These are phyloP conservation scores for Penicillium riverlandense DNA, from an alignment of 495 filamentous ascomycete genomes.

Conservation along the genomic window DNA sequence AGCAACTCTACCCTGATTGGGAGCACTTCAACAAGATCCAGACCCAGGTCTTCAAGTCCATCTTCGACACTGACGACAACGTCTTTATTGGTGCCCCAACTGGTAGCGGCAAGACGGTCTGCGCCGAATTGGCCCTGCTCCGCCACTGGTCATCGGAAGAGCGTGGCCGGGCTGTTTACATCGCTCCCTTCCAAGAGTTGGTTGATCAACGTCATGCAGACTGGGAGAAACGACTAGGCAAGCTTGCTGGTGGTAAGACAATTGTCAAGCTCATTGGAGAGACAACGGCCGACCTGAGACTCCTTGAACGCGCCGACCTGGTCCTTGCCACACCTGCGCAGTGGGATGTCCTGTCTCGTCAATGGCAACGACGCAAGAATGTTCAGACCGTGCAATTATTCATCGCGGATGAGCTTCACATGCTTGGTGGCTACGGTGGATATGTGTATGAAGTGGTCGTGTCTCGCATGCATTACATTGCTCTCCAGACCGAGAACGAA, in stretches of 20 bases:
- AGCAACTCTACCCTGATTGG: constrained; percentile 76
- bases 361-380: constrained; percentile 94
- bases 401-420: constrained; percentile 92
- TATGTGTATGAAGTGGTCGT: constrained; percentile 94
- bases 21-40: constrained; percentile 94
- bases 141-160: constrained; percentile 73
- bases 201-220: constrained; percentile 73
- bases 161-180: constrained; percentile 77
- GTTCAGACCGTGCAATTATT: constrained; percentile 86
- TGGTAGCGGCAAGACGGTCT: constrained; percentile 93
- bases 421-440: constrained; percentile 84
- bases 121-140: constrained; percentile 87
- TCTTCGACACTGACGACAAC: constrained; percentile 85
- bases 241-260: constrained; percentile 76
- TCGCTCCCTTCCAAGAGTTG: constrained; percentile 93
- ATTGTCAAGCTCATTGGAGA: constrained; percentile 94
- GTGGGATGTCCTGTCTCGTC: constrained; percentile 92
- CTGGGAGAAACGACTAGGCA: constrained; percentile 71
- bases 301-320: constrained; percentile 82
- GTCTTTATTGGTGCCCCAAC: constrained; percentile 86
- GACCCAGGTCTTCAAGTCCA: constrained; percentile 90
- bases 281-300: constrained; percentile 81
- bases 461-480: constrained; percentile 95
- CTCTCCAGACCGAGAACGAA: constrained; percentile 73
- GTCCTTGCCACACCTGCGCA: constrained; percentile 88